These are phyloP conservation scores for Leucocoprinus leucothites DNA, from an alignment of 768 basidiomycete species.

Conservation along the genomic window DNA sequence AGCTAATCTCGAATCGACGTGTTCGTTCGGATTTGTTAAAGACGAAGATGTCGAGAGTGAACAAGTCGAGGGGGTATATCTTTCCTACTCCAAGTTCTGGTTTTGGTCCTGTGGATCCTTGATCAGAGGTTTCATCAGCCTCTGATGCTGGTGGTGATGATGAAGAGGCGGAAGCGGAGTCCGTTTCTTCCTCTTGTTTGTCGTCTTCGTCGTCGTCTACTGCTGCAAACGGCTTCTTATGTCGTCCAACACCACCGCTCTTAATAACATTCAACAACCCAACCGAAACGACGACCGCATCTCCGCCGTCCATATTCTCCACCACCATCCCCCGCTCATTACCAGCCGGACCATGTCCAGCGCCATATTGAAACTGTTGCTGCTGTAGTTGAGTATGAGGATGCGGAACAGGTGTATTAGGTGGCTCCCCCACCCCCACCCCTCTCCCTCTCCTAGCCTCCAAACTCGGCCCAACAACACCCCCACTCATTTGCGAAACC, in stretches of 20 bases:
- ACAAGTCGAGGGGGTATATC: slow-evolving; percentile 72
- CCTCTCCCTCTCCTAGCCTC: slow-evolving; percentile 67
- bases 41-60: slow-evolving; percentile 84
- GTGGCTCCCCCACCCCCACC: slow-evolving; percentile 31
- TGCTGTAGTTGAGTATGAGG: slow-evolving; percentile 18
- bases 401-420: slow-evolving; percentile 56
- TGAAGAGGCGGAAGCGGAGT: too few relatives aligned
- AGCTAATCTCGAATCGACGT: slow-evolving; percentile 73
- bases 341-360: background rate
- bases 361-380: too few relatives aligned
- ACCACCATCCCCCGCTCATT: slow-evolving; percentile 19
- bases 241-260: slow-evolving; percentile 16
- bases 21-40: slow-evolving; percentile 79
- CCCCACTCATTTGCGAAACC: slow-evolving; percentile 38
- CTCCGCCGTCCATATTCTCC: slow-evolving; percentile 32
- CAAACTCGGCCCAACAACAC: slow-evolving; percentile 52
- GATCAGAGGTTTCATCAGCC: background rate
- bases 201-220: slow-evolving; percentile 12
- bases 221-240: slow-evolving; percentile 10
- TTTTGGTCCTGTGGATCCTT: background rate
- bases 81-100: slow-evolving; percentile 31
- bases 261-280: slow-evolving; percentile 38
- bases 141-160: too few relatives aligned
- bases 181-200: background rate
- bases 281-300: slow-evolving; percentile 70